Base-by-base conservation (phyloP, 345 rosid species). In the Brassica juncea region DNA sequence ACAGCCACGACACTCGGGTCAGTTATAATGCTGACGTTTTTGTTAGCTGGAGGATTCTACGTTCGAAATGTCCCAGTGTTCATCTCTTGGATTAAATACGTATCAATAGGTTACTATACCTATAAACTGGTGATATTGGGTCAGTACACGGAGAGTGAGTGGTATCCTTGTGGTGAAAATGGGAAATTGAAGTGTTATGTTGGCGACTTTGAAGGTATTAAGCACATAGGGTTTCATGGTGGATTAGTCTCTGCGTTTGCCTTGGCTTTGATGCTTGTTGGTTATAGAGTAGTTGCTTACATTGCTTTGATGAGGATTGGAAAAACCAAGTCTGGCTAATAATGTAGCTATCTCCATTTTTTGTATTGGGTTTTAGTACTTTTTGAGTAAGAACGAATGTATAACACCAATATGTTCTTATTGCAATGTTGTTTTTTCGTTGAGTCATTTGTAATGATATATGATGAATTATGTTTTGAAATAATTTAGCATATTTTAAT, bases 1-100 rank as follows among this genome's bases (percentile, higher is more conserved):
- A 91, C 91, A 71, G 97, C 91, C 10, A 89, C 99, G 4, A 89
- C 97, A 15, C 82, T 92, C 25, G 93, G 97, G 30, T 94, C 99
- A 3, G 97, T 92, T 70, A 86, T 90, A 19, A 94, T 91, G 97
- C 91, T 92, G 3, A 82, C 91, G 37, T 92, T 94, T 67, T 76
- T 94, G 65, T 80, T 94, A 11, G 93, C 86, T 0, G 97, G 99
- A 6, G 97, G 99, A 8, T 94, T 88, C 88, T 94, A 92, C 84
- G 91, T 94, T 67, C 95, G 82, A 55, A 88, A 89, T 76, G 90
- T 94, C 1, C 97, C 94, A 35, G 27, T 78, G 3, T 94, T 94
- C 76, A 86, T 92, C 59, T 85, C 94, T 4, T 94, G 99, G 99
- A 49, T 94, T 68, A 87, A 92, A 73, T 90, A 92, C 67, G 8